A percentile compares a stretch with the other conserved stretches of the same genome.
phyloP scores from a whole-genome alignment of 305 asterid genomes.

The Plantago coronopus region DNA sequence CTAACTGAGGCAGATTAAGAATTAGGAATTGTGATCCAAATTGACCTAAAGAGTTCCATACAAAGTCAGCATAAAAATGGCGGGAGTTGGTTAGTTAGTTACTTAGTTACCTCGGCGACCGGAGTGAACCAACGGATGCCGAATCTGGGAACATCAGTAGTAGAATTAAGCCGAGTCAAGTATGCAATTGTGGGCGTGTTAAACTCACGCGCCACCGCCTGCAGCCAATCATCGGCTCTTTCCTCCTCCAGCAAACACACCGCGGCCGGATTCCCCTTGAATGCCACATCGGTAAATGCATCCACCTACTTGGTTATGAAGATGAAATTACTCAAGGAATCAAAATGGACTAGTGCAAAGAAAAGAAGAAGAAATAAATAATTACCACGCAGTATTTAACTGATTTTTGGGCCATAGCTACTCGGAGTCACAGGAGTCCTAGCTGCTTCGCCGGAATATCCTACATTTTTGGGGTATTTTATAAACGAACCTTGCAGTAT shows the following conservation, averaged over 20 bases:
- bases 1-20: no score
- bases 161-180: constrained; percentile 32
- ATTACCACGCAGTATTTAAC: constrained; percentile 72
- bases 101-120: constrained; percentile 55
- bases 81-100: no score
- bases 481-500: no score
- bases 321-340: neutral
- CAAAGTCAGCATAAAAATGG: no score
- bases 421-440: no score
- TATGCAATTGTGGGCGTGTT: constrained; percentile 68
- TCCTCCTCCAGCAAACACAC: constrained; percentile 77
- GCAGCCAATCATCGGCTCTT: constrained; percentile 69
- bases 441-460: no score
- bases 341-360: neutral
- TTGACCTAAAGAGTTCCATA: no score
- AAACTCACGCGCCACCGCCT: constrained; percentile 78
- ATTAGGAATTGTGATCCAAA: no score
- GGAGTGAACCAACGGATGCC: constrained; percentile 94
- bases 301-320: constrained; percentile 47
- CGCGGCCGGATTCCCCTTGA: constrained; percentile 92
- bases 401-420: constrained; percentile 43
- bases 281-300: constrained; percentile 76
- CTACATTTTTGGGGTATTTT: no score
- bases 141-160: constrained; percentile 39
- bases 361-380: neutral